Evolutionary conservation across 352 stramenopile genomes (phyloP).

Genomic region (Phytophthora pluvialis): DNA sequence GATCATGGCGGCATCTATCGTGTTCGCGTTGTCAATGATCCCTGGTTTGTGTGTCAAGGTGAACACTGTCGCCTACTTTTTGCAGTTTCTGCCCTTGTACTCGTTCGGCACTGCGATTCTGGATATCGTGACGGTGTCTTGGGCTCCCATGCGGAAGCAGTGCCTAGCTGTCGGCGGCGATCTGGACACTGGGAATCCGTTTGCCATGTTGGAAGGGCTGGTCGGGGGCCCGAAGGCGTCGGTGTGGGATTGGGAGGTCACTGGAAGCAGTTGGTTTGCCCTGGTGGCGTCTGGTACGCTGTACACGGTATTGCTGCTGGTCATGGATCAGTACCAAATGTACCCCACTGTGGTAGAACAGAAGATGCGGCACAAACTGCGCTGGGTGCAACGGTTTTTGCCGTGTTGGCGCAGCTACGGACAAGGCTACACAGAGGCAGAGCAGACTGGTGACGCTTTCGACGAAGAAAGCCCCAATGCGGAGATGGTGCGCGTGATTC

Average conservation of each 20-base stretch:
- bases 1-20: conserved; percentile 54
- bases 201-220: conserved; percentile 26
- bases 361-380: conserved; percentile 33
- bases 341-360: conserved; percentile 67
- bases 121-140: conserved; percentile 60
- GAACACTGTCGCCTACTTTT: conserved; percentile 45
- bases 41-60: conserved; percentile 59
- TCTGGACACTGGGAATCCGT: conserved; percentile 24
- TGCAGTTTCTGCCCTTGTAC: conserved; percentile 70
- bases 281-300: conserved; percentile 46
- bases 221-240: conserved; percentile 5
- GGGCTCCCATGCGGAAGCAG: conserved; percentile 46
- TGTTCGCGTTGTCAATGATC: conserved; percentile 56
- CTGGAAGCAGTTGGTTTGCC: conserved; percentile 46
- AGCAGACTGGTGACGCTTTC: conserved; percentile 22
- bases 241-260: conserved; percentile 65
- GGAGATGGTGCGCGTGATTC: conserved; percentile 55
- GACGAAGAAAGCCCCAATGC: conserved; percentile 38
- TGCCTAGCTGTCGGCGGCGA: conserved; percentile 39
- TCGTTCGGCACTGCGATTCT: conserved; percentile 56
- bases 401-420: conserved; percentile 23
- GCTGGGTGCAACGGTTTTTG: conserved; percentile 25
- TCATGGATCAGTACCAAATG: conserved; percentile 71
- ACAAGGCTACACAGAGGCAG: conserved; percentile 35
- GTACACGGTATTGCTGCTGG: conserved; percentile 64